A percentile compares a stretch with the other conserved stretches of the same genome.
phyloP scores from a whole-genome alignment of 179 eudicot genomes.

The Actinidia chinensis region DNA sequence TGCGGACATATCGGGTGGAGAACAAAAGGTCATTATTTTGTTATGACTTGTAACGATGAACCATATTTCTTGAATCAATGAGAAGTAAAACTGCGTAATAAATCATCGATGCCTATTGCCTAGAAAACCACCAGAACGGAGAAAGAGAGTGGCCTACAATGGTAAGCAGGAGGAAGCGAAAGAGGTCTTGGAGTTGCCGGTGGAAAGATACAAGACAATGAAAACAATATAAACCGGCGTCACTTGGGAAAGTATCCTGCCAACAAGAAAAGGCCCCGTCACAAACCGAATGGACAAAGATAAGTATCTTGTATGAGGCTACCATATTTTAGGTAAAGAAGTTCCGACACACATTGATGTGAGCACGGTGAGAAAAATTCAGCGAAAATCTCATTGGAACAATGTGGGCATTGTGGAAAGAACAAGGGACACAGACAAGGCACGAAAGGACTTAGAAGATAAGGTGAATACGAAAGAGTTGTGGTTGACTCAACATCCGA shows the following conservation, averaged over 20 bases:
- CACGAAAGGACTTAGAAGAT: not conserved
- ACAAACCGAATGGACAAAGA: not conserved
- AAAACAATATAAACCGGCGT: not conserved
- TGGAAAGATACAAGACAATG: not conserved
- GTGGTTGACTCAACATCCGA: not conserved
- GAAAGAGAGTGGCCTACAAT: not conserved
- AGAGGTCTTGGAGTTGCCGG: not conserved
- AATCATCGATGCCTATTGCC: not conserved
- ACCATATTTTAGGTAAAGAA: not conserved
- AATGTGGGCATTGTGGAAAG: not conserved
- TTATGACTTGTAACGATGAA: too few species aligned
- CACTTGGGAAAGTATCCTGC: not conserved
- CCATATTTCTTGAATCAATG: too few species aligned
- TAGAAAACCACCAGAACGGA: not conserved
- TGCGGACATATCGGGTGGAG: too few species aligned
- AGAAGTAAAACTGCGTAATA: too few species aligned
- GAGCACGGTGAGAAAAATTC: not conserved
- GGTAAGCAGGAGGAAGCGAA: not conserved
- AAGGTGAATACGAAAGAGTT: not conserved
- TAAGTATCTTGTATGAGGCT: not conserved
- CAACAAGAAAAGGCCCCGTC: not conserved
- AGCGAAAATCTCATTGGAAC: not conserved
- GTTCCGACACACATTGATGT: not conserved
- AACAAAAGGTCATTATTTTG: too few species aligned
- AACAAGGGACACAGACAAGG: not conserved